Percentiles rank a stretch among this genome's conserved stretches.
Evolutionary conservation across 2,329 filamentous ascomycete genomes (phyloP).

Genomic region (Leptodontidium sp.): DNA sequence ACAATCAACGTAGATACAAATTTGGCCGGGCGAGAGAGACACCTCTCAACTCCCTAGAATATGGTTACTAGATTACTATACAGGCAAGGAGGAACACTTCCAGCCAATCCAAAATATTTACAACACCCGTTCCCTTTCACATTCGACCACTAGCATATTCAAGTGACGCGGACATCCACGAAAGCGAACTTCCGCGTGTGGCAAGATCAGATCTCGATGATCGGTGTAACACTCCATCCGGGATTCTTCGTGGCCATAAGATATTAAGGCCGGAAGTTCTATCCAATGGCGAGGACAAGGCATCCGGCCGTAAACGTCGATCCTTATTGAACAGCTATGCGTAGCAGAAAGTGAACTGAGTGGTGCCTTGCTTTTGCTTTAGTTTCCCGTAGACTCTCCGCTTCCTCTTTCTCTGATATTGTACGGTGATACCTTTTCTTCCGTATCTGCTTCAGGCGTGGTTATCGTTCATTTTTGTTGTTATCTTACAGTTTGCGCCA

Average conservation of each 20-base stretch:
- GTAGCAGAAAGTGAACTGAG: background rate
- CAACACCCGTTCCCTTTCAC: background rate
- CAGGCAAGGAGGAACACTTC: no score
- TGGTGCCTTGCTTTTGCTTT: background rate
- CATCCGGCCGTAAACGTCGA: slow-evolving; percentile 4
- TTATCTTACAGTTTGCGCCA: background rate
- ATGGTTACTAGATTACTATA: no score
- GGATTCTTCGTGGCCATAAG: background rate
- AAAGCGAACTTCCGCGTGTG: background rate
- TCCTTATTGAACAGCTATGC: background rate
- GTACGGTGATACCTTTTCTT: background rate
- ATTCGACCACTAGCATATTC: background rate
- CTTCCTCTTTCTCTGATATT: background rate
- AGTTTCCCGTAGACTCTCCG: no score
- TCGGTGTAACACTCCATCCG: slow-evolving; percentile 12
- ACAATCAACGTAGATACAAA: no score
- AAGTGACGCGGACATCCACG: background rate
- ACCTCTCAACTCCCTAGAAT: no score
- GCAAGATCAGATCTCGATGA: slow-evolving; percentile 15
- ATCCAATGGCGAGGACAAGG: background rate
- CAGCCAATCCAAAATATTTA: background rate
- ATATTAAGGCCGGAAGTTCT: slow-evolving; percentile 1
- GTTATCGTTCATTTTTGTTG: background rate
- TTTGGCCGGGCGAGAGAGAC: no score
- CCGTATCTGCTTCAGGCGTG: background rate